phyloP scores from a whole-genome alignment of 768 basidiomycete genomes.

The Pilatotrama ljubarskyi region DNA sequence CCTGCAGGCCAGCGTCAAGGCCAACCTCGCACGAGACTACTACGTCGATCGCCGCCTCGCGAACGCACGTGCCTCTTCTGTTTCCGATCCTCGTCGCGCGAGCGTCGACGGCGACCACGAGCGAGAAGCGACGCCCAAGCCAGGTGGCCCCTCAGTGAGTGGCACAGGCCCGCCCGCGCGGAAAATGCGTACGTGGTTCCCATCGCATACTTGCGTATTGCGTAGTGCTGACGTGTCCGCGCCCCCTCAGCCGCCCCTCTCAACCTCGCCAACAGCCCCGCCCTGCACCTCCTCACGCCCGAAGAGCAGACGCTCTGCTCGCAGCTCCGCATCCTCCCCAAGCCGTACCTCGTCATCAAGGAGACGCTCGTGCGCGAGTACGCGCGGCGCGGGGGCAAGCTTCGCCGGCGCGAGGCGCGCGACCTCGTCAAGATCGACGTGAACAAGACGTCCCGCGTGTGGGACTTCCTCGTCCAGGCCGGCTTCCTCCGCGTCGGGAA shows the following conservation, averaged over 20 bases:
- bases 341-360: constrained; percentile 95
- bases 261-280: constrained; percentile 88
- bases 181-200: constrained; percentile 39
- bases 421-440: constrained; percentile 92
- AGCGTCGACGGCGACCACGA: constrained; percentile 48
- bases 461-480: constrained; percentile 89
- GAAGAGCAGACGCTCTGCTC: constrained; percentile 90
- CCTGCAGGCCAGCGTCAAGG: constrained; percentile 63
- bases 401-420: constrained; percentile 84
- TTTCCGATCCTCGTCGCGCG: constrained; percentile 52
- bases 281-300: constrained; percentile 84
- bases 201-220: neutral
- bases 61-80: constrained; percentile 51
- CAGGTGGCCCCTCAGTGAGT: constrained; percentile 26
- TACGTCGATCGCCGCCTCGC: constrained; percentile 52
- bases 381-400: constrained; percentile 82
- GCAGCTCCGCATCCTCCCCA: constrained; percentile 85
- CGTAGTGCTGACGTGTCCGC: neutral
- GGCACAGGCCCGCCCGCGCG: constrained; percentile 43
- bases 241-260: constrained; percentile 55
- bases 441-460: constrained; percentile 88
- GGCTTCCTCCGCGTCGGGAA: constrained; percentile 70
- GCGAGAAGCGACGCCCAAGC: constrained; percentile 59
- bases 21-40: constrained; percentile 55
- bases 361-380: constrained; percentile 94